These are phyloP conservation scores for Pisolithus marmoratus DNA, from an alignment of 768 basidiomycete genomes.

Conservation along the genomic window DNA sequence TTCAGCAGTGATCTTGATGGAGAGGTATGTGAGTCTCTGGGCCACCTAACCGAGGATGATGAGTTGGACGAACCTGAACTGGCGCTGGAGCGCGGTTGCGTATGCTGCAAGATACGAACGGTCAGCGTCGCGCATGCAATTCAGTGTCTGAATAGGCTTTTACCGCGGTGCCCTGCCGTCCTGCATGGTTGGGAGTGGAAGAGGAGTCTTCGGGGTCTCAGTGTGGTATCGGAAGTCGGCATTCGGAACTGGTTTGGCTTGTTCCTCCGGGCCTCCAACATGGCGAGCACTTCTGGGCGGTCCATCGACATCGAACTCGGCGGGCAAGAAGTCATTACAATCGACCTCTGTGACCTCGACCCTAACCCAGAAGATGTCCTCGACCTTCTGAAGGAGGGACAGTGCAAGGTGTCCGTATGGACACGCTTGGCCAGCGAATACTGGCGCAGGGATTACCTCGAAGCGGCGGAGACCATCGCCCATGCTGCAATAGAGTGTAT, in stretches of 20 bases:
- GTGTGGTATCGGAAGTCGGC: neutral
- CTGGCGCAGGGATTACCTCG: conserved; percentile 71
- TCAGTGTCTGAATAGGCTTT: conserved; percentile 8
- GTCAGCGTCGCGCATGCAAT: neutral
- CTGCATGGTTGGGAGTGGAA: conserved; percentile 43
- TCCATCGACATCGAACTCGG: conserved; percentile 74
- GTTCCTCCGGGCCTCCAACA: no score
- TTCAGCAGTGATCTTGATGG: conserved; percentile 87
- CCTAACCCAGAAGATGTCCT: conserved; percentile 71
- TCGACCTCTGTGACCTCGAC: conserved; percentile 85
- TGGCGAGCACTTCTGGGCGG: conserved; percentile 10
- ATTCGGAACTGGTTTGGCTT: neutral
- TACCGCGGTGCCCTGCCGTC: conserved; percentile 79
- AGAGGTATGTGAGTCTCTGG: conserved; percentile 13
- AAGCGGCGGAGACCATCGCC: conserved; percentile 74
- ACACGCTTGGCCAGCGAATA: conserved; percentile 83
- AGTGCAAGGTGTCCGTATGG: conserved; percentile 73
- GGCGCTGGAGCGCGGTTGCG: conserved; percentile 96
- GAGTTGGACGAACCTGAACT: conserved; percentile 58
- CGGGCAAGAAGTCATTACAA: conserved; percentile 80
- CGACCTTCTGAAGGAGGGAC: conserved; percentile 65
- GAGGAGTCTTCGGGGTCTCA: conserved; percentile 1
- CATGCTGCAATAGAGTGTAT: conserved; percentile 59
- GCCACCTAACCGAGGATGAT: neutral
- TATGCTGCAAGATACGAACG: conserved; percentile 46